Evolutionary conservation across 176 grass and related monocot species (phyloP).

Genomic region (Neostapfia colusana): DNA sequence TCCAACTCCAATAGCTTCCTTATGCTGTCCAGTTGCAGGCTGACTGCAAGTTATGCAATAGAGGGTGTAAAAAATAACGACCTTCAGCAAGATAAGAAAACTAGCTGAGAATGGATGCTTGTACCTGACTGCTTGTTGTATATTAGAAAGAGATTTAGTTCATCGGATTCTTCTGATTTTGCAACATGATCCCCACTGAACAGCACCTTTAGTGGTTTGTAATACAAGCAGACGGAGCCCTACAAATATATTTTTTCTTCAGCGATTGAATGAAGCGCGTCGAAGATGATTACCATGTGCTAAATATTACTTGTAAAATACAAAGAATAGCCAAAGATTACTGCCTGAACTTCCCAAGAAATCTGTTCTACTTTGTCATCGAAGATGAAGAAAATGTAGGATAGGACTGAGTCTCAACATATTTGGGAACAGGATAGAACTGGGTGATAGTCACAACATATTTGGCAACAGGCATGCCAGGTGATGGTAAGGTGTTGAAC

Average conservation of each 20-base stretch:
- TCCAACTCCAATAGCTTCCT: slow-evolving; percentile 59
- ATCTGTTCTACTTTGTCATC: too few relatives aligned
- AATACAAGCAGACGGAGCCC: slow-evolving; percentile 87
- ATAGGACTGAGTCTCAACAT: not conserved
- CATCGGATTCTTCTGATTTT: slow-evolving; percentile 60
- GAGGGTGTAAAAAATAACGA: not conserved
- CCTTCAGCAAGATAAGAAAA: slow-evolving; percentile 5
- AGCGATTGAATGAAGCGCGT: not conserved
- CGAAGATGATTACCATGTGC: not conserved
- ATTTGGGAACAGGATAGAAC: not conserved
- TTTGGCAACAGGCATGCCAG: not conserved
- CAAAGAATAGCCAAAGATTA: not conserved
- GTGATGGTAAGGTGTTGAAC: not conserved
- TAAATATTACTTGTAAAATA: not conserved
- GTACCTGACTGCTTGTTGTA: slow-evolving; percentile 79
- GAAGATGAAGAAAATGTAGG: too few relatives aligned
- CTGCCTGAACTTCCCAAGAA: not conserved
- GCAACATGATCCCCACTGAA: slow-evolving; percentile 79
- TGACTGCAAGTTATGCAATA: slow-evolving; percentile 48
- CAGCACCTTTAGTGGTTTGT: slow-evolving; percentile 55
- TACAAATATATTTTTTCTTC: slow-evolving; percentile 30
- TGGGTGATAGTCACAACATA: not conserved
- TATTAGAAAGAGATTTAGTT: slow-evolving; percentile 50
- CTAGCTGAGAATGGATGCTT: not conserved
- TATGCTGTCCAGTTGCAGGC: slow-evolving; percentile 67